These are phyloP conservation scores for Diplodia intermedia DNA, from an alignment of 2,329 filamentous ascomycete genomes.

Conservation along the genomic window DNA sequence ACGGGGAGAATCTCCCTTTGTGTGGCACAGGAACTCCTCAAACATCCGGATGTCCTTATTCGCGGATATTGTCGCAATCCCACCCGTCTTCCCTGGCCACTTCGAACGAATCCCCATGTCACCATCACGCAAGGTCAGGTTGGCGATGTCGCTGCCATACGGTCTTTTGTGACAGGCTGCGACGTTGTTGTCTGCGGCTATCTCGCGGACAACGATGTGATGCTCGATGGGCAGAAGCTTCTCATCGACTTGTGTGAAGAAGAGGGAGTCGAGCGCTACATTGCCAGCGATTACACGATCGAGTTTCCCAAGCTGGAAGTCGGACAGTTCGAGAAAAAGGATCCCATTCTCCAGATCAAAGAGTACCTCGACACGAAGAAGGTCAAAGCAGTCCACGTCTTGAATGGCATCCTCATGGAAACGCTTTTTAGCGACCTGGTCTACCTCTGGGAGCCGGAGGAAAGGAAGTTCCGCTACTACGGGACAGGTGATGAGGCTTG, in stretches of 20 bases:
- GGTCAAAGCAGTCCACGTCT: conserved; percentile 51
- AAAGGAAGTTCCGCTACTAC: conserved; percentile 44
- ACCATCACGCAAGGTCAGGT: conserved; percentile 40
- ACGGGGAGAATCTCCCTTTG: conserved; percentile 46
- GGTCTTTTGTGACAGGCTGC: conserved; percentile 41
- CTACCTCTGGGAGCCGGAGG: conserved; percentile 37
- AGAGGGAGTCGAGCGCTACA: conserved; percentile 48
- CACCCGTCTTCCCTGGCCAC: conserved; percentile 36
- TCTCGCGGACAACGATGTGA: conserved; percentile 48
- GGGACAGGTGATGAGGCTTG: conserved; percentile 48
- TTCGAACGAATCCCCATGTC: conserved; percentile 13
- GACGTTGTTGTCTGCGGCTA: conserved; percentile 53
- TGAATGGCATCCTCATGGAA: conserved; percentile 52
- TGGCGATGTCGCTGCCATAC: conserved; percentile 38
- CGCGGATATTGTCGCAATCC: conserved; percentile 43
- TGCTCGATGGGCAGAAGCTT: conserved; percentile 52
- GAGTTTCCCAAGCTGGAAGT: conserved; percentile 51
- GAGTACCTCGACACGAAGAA: conserved; percentile 48
- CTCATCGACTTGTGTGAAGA: conserved; percentile 52
- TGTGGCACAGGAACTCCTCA: conserved; percentile 42
- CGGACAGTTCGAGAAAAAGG: conserved; percentile 49
- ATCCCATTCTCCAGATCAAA: conserved; percentile 52
- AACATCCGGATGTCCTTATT: conserved; percentile 37
- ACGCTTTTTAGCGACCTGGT: conserved; percentile 42
- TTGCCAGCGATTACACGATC: conserved; percentile 52